Conservation (phyloP, 305 asterid genomes). For the Caryopteris hybrid region DNA sequence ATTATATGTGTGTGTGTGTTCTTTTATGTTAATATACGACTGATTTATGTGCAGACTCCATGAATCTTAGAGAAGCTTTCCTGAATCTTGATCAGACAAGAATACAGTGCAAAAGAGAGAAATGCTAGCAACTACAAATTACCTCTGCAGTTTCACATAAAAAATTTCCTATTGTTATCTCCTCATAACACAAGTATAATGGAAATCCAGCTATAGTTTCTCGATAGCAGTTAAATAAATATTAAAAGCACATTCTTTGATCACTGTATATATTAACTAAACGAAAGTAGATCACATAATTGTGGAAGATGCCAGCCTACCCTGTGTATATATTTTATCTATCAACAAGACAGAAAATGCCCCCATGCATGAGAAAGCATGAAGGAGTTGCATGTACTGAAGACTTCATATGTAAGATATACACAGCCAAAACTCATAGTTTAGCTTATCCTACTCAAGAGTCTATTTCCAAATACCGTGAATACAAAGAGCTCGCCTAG, state of each 20-base stretch:
- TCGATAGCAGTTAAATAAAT: neutral
- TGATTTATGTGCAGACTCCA: no score
- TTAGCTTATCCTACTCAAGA: neutral
- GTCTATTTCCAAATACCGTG: conserved; percentile 36
- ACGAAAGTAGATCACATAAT: neutral
- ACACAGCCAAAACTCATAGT: neutral
- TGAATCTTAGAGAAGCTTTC: neutral
- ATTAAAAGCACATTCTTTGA: neutral
- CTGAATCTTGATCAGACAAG: neutral
- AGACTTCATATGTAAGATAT: neutral
- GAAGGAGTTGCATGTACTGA: neutral
- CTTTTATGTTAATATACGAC: neutral
- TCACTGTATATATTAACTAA: neutral
- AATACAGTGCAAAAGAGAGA: neutral
- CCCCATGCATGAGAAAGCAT: neutral
- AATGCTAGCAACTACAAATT: neutral
- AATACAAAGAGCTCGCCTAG: conserved; percentile 78
- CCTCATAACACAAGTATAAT: neutral
- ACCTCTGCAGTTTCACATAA: neutral
- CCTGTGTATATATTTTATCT: neutral
- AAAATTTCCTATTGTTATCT: neutral
- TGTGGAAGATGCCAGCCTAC: neutral
- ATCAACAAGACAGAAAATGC: neutral
- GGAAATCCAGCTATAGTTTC: neutral
- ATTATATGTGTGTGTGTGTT: neutral